phyloP scores from a whole-genome alignment of 1,284 basidiomycete genomes.

The Tylopilus orsonianus region DNA sequence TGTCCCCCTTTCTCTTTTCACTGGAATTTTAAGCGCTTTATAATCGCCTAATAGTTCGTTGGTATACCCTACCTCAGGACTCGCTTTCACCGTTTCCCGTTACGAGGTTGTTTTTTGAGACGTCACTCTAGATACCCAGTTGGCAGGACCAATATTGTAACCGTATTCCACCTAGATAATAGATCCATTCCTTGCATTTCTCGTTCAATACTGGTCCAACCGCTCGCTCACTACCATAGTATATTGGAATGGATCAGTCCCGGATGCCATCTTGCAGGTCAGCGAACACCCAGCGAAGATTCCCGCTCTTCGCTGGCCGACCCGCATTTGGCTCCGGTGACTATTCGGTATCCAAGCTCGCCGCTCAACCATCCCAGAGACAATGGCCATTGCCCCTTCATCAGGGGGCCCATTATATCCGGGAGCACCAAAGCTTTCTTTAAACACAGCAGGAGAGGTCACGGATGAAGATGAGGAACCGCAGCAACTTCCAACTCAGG shows the following conservation, averaged over 20 bases:
- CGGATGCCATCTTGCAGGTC: too few species aligned
- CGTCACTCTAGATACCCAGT: slow-evolving; percentile 29
- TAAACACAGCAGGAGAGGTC: neutral
- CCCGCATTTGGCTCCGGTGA: too few species aligned
- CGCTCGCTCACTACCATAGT: too few species aligned
- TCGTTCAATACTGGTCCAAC: neutral
- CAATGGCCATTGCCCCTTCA: slow-evolving; percentile 3
- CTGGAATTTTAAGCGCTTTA: slow-evolving; percentile 26
- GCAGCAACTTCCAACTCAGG: neutral
- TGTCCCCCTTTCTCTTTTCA: slow-evolving; percentile 14
- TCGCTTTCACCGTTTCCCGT: slow-evolving; percentile 18
- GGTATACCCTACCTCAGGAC: slow-evolving; percentile 14
- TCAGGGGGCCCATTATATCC: neutral
- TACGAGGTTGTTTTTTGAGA: slow-evolving; percentile 16
- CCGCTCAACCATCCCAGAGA: neutral
- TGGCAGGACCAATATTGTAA: slow-evolving; percentile 32
- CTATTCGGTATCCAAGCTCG: neutral
- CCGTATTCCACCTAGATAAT: slow-evolving; percentile 16
- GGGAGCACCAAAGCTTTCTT: slow-evolving; percentile 1
- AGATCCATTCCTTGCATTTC: slow-evolving; percentile 4
- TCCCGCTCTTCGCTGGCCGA: neutral
- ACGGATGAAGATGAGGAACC: slow-evolving; percentile 5
- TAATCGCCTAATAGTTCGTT: slow-evolving; percentile 30
- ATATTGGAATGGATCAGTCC: too few species aligned
- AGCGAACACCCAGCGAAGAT: neutral